These are phyloP conservation scores for Fraxinus pennsylvanica DNA, from an alignment of 257 asterid genomes.

Conservation along the genomic window DNA sequence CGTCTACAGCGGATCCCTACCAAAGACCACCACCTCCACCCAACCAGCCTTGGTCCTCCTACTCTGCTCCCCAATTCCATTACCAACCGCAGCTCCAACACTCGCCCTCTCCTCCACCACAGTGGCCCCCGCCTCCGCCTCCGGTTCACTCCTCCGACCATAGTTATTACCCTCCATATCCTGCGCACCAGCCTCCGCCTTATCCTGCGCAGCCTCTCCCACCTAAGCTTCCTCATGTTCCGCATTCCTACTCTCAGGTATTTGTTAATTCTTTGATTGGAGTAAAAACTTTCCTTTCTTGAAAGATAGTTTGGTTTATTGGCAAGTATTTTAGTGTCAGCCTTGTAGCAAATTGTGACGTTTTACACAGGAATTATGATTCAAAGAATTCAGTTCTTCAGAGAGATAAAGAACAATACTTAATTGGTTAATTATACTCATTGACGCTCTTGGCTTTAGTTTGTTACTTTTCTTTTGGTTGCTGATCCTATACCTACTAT, in stretches of 20 bases:
- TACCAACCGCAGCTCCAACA: constrained; percentile 62
- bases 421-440: not conserved
- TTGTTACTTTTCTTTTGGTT: not conserved
- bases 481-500: not conserved
- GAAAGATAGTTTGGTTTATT: not conserved
- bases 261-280: not conserved
- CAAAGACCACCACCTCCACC: constrained; percentile 50
- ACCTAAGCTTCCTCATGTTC: constrained; percentile 54
- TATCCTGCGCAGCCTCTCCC: constrained; percentile 55
- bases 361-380: not conserved
- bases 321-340: constrained; percentile 14
- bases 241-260: constrained; percentile 62
- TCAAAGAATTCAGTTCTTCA: not conserved
- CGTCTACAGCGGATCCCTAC: constrained; percentile 59
- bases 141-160: constrained; percentile 42
- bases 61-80: constrained; percentile 61
- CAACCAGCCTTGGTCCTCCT: constrained; percentile 50
- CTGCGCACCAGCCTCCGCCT: constrained; percentile 51
- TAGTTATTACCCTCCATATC: constrained; percentile 44
- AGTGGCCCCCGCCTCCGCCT: constrained; percentile 40
- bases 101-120: constrained; percentile 62
- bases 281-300: not conserved
- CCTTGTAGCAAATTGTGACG: constrained; percentile 11
- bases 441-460: not conserved
- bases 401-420: not conserved